Base-by-base conservation (phyloP, 768 basidiomycete genomes). In the Suillus weaverae region DNA sequence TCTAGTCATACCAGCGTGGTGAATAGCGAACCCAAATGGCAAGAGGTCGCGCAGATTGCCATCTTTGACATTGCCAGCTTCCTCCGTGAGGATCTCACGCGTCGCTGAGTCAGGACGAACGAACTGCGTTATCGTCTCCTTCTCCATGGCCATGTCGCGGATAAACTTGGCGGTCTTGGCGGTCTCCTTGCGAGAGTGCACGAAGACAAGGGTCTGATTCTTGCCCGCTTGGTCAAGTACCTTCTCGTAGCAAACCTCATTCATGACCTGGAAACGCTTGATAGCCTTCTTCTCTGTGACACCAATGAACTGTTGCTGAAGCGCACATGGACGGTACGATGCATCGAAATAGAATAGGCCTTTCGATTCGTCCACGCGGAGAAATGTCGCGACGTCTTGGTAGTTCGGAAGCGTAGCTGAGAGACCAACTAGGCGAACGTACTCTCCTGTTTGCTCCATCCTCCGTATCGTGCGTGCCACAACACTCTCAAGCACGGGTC, bases 221-320 rank as follows among this genome's bases (percentile, higher is more conserved):
- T 94, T 94, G 57, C 86, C 85, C 8, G 88, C 86, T 71, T 99
- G 94, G 68, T 98, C 95, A 30, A 99, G 86, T 3, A 98, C 91
- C 80, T 99, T 99, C 77, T 99, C 97, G 81, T 99, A 99, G 78
- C 96, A 97, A 26, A 99, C 95, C 74, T 99, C 96, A 77, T 99
- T 99, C 85, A 94, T 97, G 67, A 98, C 89, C 75, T 98, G 97
- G 73, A 96, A 95, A 7, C 97, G 89, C 76, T 97, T 98, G 84
- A 99, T 98, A 0, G 97, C 97, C 77, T 97, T 99, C 85, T 98
- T 99, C 82, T 99, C 97, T 1, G 97, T 98, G 64, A 99, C 88
- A 48, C 97, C 97, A 65, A 99, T 88, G 78, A 99, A 98, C 72
- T 97, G 94, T 71, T 98, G 96, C 72, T 96, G 94, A 22, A 99